phyloP scores from a whole-genome alignment of 176 grass and related monocot species.

The Eragrostis curvula region DNA sequence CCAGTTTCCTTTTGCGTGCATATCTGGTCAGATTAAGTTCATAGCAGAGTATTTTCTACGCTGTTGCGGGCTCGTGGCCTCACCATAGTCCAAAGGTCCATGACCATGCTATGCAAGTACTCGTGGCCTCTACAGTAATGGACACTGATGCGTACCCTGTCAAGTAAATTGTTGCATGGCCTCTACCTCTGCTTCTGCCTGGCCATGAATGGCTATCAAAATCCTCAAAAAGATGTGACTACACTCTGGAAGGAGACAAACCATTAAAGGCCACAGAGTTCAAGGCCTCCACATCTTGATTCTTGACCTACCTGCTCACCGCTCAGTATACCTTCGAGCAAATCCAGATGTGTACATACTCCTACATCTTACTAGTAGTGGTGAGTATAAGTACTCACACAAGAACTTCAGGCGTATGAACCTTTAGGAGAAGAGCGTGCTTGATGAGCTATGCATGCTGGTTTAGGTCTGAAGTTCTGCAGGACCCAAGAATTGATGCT shows the following conservation, averaged over 20 bases:
- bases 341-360: constrained; percentile 10
- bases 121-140: too few relatives aligned
- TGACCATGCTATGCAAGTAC: constrained; percentile 38
- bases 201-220: constrained; percentile 62
- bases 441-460: not conserved
- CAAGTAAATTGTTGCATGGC: constrained; percentile 48
- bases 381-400: not conserved
- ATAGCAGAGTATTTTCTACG: constrained; percentile 34
- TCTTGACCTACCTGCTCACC: constrained; percentile 46
- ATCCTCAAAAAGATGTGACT: constrained; percentile 71
- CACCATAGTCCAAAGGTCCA: constrained; percentile 13
- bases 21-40: constrained; percentile 37
- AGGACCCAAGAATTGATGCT: not conserved
- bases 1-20: constrained; percentile 34
- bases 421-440: not conserved
- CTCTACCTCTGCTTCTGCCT: constrained; percentile 52
- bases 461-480: constrained; percentile 22
- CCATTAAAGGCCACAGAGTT: constrained; percentile 64
- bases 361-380: constrained; percentile 20
- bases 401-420: not conserved
- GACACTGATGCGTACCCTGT: constrained; percentile 38
- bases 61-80: constrained; percentile 36
- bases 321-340: constrained; percentile 21
- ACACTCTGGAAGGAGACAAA: constrained; percentile 64
- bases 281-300: constrained; percentile 58